These are phyloP conservation scores for Hypoxylon rubiginosum DNA, from an alignment of 2,329 filamentous ascomycete genomes.

Conservation along the genomic window DNA sequence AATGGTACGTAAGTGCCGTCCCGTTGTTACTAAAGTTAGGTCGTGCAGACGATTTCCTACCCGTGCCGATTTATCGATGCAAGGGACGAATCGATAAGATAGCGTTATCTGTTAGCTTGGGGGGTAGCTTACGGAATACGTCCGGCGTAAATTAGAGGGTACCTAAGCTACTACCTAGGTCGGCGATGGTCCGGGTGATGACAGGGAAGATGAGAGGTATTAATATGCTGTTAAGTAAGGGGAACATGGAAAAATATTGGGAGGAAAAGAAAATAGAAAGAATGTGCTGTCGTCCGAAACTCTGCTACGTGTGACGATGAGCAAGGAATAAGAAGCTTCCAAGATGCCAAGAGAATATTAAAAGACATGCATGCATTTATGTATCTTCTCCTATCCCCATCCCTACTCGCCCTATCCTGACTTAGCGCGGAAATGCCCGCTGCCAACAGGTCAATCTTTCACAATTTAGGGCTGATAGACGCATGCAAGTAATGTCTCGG, in stretches of 20 bases:
- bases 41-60: background rate
- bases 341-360: background rate
- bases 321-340: background rate
- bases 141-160: background rate
- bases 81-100: slow-evolving; percentile 7
- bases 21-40: slow-evolving; percentile 5
- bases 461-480: slow-evolving; percentile 7
- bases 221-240: background rate
- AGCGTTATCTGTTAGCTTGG: slow-evolving; percentile 3
- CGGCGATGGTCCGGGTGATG: background rate
- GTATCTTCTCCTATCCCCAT: background rate
- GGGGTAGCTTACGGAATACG: background rate
- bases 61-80: slow-evolving; percentile 5
- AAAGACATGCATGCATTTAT: slow-evolving; percentile 4
- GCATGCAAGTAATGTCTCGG: background rate
- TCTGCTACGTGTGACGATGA: slow-evolving; percentile 2
- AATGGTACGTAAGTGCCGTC: slow-evolving; percentile 2
- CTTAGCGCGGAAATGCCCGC: slow-evolving; percentile 3
- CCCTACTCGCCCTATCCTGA: background rate
- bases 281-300: background rate
- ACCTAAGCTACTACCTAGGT: background rate
- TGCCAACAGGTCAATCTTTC: background rate
- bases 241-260: background rate
- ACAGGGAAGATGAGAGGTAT: background rate
- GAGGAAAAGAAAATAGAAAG: background rate